A percentile compares a stretch with the other conserved stretches of the same genome.
These are phyloP conservation scores for Collariella sp. DNA, from an alignment of 495 filamentous ascomycete species.

Conservation along the genomic window DNA sequence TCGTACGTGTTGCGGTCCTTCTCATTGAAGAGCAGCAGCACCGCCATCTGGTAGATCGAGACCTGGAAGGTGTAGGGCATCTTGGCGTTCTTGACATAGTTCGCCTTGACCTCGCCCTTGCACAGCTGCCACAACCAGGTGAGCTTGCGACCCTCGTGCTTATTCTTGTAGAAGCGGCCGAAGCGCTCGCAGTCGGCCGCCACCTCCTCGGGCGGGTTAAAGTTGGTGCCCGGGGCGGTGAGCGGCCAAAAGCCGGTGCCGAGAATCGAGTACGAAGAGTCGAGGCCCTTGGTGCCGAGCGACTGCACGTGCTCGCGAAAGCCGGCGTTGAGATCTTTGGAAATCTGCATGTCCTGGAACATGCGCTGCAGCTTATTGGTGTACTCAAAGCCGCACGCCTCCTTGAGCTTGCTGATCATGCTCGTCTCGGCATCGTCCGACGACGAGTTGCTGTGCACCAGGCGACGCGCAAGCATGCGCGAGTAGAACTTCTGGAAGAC, in stretches of 20 bases:
- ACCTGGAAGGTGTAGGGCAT: constrained; percentile 96
- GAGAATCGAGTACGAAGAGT: constrained; percentile 77
- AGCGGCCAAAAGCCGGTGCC: constrained; percentile 98
- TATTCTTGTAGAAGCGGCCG: constrained; percentile 83
- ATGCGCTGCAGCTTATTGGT: constrained; percentile 99
- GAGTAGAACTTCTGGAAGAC: constrained; percentile 99
- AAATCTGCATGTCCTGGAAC: constrained; percentile 99
- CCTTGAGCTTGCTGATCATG: constrained; percentile 99
- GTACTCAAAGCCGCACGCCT: constrained; percentile 97
- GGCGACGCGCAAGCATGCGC: constrained; percentile 85
- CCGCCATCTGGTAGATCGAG: constrained; percentile 94
- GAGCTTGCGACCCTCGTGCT: constrained; percentile 91
- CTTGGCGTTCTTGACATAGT: constrained; percentile 81
- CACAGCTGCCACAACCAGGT: constrained; percentile 98
- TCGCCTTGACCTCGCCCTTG: constrained; percentile 93
- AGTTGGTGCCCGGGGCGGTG: constrained; percentile 70
- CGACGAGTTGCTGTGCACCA: constrained; percentile 89
- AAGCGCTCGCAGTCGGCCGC: constrained; percentile 82
- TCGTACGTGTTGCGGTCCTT: constrained; percentile 75
- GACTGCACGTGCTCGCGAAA: constrained; percentile 59
- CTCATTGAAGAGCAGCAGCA: constrained; percentile 94
- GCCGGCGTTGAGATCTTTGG: constrained; percentile 84
- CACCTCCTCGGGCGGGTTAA: constrained; percentile 78
- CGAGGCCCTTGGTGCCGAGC: constrained; percentile 42
- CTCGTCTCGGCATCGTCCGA: constrained; percentile 96